Conservation (phyloP, 2,329 filamentous ascomycete species). For the Ciborinia camelliae region DNA sequence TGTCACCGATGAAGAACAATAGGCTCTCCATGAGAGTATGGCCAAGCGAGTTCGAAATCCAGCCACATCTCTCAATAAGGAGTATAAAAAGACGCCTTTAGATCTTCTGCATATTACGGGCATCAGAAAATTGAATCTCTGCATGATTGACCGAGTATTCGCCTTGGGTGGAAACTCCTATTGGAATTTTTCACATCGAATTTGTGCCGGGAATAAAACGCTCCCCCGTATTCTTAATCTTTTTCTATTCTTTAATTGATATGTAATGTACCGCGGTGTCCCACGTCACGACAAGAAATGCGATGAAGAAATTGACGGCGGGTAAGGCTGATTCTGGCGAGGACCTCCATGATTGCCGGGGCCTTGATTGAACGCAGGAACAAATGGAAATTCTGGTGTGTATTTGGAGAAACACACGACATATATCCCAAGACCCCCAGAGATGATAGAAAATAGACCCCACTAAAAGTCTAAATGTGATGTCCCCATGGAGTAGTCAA, state of each 20-base stretch:
- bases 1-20: slow-evolving; percentile 1
- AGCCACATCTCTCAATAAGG: slow-evolving; percentile 7
- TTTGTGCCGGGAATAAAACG: background rate
- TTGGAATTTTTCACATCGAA: background rate
- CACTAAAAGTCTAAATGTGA: background rate
- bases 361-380: slow-evolving; percentile 16
- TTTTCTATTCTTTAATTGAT: background rate
- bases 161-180: background rate
- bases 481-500: slow-evolving; percentile 1
- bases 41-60: slow-evolving; percentile 6
- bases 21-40: background rate
- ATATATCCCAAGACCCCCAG: background rate
- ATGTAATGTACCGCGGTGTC: background rate
- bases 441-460: background rate
- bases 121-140: slow-evolving; percentile 15
- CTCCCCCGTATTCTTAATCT: background rate
- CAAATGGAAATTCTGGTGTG: background rate
- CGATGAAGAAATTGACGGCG: background rate
- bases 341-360: slow-evolving; percentile 2
- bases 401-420: slow-evolving; percentile 5
- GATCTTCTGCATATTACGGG: slow-evolving; percentile 15
- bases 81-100: slow-evolving; percentile 5
- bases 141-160: slow-evolving; percentile 15
- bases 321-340: slow-evolving; percentile 19
- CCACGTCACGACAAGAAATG: background rate